Conservation (phyloP, 208 protist genomes). For the Vickermania ingenoplastis region DNA sequence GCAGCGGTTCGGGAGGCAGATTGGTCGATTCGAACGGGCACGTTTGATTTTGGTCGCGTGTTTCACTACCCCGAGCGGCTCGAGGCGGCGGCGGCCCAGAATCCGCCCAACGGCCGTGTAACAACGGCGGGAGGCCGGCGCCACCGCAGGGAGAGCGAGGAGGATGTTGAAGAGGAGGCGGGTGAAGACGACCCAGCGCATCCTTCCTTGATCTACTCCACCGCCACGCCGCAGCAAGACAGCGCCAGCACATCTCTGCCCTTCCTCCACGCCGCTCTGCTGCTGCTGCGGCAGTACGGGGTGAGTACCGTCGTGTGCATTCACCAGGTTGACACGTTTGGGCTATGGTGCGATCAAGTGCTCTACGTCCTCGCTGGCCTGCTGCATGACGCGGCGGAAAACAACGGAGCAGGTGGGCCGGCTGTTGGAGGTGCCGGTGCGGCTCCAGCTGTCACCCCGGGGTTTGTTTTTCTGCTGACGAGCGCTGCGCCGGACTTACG, state of each 20-base stretch:
- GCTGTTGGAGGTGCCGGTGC: conserved; percentile 11
- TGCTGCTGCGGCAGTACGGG: conserved; percentile 52
- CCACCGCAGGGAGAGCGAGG: conserved; percentile 7
- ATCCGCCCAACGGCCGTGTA: conserved; percentile 1
- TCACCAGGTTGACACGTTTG: conserved; percentile 64
- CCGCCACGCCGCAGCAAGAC: conserved; percentile 38
- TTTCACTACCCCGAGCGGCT: conserved; percentile 46
- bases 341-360: conserved; percentile 72
- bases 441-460: conserved; percentile 15
- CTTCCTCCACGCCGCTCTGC: conserved; percentile 56
- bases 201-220: conserved; percentile 50
- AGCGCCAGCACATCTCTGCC: conserved; percentile 61
- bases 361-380: conserved; percentile 78
- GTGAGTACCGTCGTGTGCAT: conserved; percentile 67
- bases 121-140: neutral
- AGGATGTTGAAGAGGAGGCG: conserved; percentile 5
- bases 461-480: conserved; percentile 58
- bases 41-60: conserved; percentile 67
- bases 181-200: too few species aligned
- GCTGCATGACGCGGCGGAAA: conserved; percentile 69
- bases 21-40: conserved; percentile 41
- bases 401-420: conserved; percentile 6
- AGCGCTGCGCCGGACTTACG: conserved; percentile 59
- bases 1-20: conserved; percentile 30
- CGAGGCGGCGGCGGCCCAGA: conserved; percentile 5